Evolutionary conservation across 495 filamentous ascomycete species (phyloP), one percentile per base, ranked within the genome.

Genomic region (Elaphomyces granulatus): DNA sequence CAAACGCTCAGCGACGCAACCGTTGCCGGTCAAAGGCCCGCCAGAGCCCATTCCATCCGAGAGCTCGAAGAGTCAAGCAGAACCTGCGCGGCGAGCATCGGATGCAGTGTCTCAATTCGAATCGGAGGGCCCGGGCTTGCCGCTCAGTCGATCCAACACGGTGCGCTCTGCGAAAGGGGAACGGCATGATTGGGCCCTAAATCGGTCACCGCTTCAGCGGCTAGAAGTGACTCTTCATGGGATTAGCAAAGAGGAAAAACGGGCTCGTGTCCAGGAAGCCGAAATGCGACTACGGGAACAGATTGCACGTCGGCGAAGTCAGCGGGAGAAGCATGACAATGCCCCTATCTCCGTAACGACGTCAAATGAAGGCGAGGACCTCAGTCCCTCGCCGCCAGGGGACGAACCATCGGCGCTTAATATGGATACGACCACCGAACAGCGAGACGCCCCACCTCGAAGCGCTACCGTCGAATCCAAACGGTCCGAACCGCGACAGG

Each of bases 221-320:
- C 74, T 98, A 38, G 90, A 95, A 61, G 74, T 80, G 30, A 86
- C 84, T 38, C 66, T 95, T 41, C 77, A 75, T 54, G 83, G 82
- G 54, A 87, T 94, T 48, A 92, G 78, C 54, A 94, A 93, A 55
- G 85, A 92, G 50, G 87, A 93, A 51, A 93, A 85, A 53, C 71
- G 82, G 42, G 81, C 82, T 2, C 72, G 81, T 35, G 73, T 81
- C n/a, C 70, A 85, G 57, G 78, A 87, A 52, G 80, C 82, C 1
- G 87, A 94, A 51, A 60, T 67, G 37, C 65, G 64, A 44, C 45
- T 52, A 58, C 71, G 51, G 59, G 76, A 64, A 67, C 56, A 60
- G 7, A 57, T 68, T 40, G 61, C 59, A 17, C 54, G 57, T 20
- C 48, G 58, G 28, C 57, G 57, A 34, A 45, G 47, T 14, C 51